These are phyloP conservation scores for Mucor sp. DNA, from an alignment of 371 early-diverging fungal genomes.

Conservation along the genomic window DNA sequence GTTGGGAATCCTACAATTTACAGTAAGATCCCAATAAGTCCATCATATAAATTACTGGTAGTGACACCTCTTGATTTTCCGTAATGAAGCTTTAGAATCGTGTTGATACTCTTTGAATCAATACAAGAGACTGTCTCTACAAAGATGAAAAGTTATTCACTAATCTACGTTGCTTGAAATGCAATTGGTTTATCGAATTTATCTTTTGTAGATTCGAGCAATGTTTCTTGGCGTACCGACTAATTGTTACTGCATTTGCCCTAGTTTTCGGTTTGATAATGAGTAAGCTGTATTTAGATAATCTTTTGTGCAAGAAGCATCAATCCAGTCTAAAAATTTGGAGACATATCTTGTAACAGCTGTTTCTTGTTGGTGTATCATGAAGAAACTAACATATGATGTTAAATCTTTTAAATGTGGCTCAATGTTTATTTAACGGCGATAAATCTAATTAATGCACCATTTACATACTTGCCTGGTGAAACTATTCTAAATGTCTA, in stretches of 20 bases:
- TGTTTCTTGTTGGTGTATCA: not conserved
- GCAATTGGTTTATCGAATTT: not conserved
- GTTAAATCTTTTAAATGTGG: not conserved
- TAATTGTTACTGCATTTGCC: not conserved
- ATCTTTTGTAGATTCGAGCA: not conserved
- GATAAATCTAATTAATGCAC: too few species aligned
- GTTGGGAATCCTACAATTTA: not conserved
- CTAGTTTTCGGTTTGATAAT: not conserved
- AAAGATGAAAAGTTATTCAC: not conserved
- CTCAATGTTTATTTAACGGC: not conserved
- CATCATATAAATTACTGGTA: not conserved
- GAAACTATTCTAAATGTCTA: too few species aligned
- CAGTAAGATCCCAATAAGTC: not conserved
- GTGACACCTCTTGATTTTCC: not conserved
- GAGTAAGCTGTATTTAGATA: not conserved
- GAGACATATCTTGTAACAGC: not conserved
- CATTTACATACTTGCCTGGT: too few species aligned
- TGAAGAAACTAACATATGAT: not conserved
- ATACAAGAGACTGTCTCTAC: too few species aligned
- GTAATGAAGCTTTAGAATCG: not conserved
- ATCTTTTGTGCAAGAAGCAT: not conserved
- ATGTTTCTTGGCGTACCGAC: not conserved
- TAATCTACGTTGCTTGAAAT: not conserved
- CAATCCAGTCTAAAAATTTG: not conserved
- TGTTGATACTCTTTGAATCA: too few species aligned